Conservation (phyloP, 176 grass and related monocot genomes). For the Phragmites australis region DNA sequence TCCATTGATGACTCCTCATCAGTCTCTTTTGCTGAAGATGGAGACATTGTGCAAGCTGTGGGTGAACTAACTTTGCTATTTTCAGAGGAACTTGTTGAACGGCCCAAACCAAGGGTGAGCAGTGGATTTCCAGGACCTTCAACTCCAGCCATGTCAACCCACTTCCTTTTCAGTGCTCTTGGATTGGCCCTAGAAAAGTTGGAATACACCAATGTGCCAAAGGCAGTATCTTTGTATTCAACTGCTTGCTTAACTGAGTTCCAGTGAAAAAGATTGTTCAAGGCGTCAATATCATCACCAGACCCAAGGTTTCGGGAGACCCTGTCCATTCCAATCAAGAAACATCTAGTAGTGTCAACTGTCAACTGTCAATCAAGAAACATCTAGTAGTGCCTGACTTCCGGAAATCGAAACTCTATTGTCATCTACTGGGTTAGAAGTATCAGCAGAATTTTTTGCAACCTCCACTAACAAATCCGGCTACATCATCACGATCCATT, state of each 20-base stretch:
- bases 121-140: constrained; percentile 28
- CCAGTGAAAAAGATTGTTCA: constrained; percentile 30
- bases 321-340: constrained; percentile 45
- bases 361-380: constrained; percentile 24
- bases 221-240: constrained; percentile 32
- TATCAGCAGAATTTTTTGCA: constrained; percentile 38
- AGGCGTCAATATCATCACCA: constrained; percentile 14
- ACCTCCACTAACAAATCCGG: constrained; percentile 80
- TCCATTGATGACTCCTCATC: constrained; percentile 57
- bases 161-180: constrained; percentile 47
- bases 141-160: constrained; percentile 32
- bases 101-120: constrained; percentile 47
- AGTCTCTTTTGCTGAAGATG: constrained; percentile 56
- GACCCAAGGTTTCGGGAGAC: constrained; percentile 29
- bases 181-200: constrained; percentile 22
- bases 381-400: constrained; percentile 46
- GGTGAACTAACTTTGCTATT: constrained; percentile 60
- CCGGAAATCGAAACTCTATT: constrained; percentile 45
- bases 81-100: constrained; percentile 54
- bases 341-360: not conserved
- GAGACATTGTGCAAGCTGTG: constrained; percentile 41
- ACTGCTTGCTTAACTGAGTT: constrained; percentile 24
- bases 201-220: constrained; percentile 17
- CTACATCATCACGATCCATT: constrained; percentile 71
- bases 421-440: constrained; percentile 48